phyloP scores from a whole-genome alignment of 2,329 filamentous ascomycete species.

The Colletotrichum filicis region DNA sequence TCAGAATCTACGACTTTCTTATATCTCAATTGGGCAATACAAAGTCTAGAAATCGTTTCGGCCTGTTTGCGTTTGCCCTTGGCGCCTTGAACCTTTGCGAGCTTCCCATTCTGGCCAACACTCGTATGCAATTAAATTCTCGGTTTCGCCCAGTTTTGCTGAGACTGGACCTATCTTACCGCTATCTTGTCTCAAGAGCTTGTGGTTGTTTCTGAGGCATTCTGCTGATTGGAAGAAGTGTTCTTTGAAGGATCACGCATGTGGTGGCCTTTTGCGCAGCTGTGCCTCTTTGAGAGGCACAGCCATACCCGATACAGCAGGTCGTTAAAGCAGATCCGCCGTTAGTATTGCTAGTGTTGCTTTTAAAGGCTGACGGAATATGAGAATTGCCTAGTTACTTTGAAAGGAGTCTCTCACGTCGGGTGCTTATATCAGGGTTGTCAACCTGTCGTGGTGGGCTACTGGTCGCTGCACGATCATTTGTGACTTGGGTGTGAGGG shows the following conservation, averaged over 20 bases:
- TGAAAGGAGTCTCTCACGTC: background rate
- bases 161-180: background rate
- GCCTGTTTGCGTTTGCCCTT: too few species aligned
- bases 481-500: too few species aligned
- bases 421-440: background rate
- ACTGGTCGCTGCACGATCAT: too few species aligned
- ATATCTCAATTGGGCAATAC: background rate
- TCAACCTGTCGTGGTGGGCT: background rate
- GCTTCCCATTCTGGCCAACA: background rate
- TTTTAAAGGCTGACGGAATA: background rate
- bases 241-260: background rate
- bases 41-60: background rate
- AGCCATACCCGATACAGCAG: slow-evolving; percentile 12
- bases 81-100: background rate
- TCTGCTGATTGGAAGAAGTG: background rate
- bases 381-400: background rate
- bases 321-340: background rate
- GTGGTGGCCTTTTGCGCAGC: background rate
- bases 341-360: background rate
- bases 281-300: background rate
- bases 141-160: background rate
- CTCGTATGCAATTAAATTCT: background rate
- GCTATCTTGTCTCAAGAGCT: background rate
- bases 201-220: background rate
- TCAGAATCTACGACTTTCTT: background rate